Evolutionary conservation across 352 stramenopile species (phyloP), one percentile per base, ranked within the genome.

Genomic region (Aphanomyces stellatus): DNA sequence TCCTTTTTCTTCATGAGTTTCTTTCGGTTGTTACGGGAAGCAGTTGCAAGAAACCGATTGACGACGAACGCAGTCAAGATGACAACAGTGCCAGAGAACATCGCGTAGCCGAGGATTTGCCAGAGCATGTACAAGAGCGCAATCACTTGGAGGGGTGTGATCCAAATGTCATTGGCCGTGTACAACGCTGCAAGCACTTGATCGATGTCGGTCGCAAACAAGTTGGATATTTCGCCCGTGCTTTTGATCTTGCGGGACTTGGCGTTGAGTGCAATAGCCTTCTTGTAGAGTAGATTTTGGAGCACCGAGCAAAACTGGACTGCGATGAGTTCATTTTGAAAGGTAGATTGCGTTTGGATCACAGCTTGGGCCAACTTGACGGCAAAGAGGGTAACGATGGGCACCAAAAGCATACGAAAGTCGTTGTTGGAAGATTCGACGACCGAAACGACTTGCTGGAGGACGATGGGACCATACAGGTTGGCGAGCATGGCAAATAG

Each of bases 41-140:
- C 49, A 8, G 43, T 51, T 17, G 73, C 66, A 25, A 80, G 59
- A 0, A 57, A 22, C 60, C 64, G 62, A 48, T 85, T 71, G 53
- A 82, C 76, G 40, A 88, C 70, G 31, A 80, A 53, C 41, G 85
- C 71, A 17, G 78, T 4, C 13, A 75, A 27, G 43, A 79, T 79
- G 25, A 79, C 61, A 0, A 13, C 73, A 7, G 75, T 35, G 8
- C 75, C 75, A 25, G 73, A 71, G 4, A 79, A 72, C n/a, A 69
- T 67, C 3, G 75, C 75, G 2, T 71, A 30, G 19, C 59, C 59
- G 10, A 65, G 40, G 11, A 65, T 13, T 30, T 56, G 28, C 30
- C 42, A 65, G 13, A 65, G 59, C 17, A 65, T 53, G 24, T 55
- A 65, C 24, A 65, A 30, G 4, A 65, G 15, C 35, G 46, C 59